Conservation (phyloP, 225 moss, liverwort and hornwort species). For the Sphagnum contortum region DNA sequence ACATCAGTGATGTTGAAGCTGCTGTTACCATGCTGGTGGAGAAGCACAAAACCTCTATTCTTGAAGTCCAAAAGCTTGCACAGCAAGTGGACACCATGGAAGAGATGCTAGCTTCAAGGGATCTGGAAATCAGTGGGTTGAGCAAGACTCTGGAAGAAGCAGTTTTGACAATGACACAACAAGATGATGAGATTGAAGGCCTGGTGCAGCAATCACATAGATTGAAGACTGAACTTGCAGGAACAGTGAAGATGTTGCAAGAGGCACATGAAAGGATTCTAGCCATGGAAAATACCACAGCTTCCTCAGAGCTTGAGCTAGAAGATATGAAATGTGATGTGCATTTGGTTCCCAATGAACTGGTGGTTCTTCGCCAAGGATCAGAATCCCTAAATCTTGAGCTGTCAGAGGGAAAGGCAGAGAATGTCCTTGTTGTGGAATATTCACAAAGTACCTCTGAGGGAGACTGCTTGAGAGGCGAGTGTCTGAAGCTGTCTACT, state of each 20-base stretch:
- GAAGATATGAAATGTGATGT: slow-evolving; percentile 2
- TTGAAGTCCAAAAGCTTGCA: no score
- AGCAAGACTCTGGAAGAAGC: slow-evolving; percentile 22
- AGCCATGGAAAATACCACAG: slow-evolving; percentile 1
- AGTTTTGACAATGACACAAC: slow-evolving; percentile 12
- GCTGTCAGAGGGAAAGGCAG: slow-evolving; percentile 9
- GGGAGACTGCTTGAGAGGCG: not conserved
- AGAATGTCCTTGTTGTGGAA: slow-evolving; percentile 10
- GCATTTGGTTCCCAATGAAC: slow-evolving; percentile 7
- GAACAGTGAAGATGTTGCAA: not conserved
- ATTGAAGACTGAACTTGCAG: no score
- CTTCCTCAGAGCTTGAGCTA: not conserved
- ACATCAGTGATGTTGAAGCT: no score
- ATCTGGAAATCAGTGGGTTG: slow-evolving; percentile 21
- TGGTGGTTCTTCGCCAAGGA: slow-evolving; percentile 9
- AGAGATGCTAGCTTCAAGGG: slow-evolving; percentile 14
- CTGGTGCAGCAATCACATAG: slow-evolving; percentile 17
- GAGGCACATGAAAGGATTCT: slow-evolving; percentile 3
- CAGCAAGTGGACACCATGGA: slow-evolving; percentile 5
- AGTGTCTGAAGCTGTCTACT: not conserved
- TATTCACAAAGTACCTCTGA: not conserved
- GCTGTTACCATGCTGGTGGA: no score
- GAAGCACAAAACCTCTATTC: no score
- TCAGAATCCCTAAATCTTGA: slow-evolving; percentile 11
- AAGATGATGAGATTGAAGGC: slow-evolving; percentile 10